phyloP scores from a whole-genome alignment of 495 filamentous ascomycete species.

The Aspergillus haitiensis region DNA sequence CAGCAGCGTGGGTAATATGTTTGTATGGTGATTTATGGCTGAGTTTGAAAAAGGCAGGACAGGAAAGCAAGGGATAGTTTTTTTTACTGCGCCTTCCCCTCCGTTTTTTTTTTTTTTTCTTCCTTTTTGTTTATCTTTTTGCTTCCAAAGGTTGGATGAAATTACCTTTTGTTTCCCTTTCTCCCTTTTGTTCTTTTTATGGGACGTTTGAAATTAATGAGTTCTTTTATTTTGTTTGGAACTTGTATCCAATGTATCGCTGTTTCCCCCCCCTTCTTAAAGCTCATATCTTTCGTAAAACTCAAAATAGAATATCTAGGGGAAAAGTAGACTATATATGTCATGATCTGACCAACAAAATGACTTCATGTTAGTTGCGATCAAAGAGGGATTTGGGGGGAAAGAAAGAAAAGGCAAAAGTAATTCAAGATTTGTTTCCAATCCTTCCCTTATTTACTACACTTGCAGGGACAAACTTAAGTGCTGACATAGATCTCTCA shows the following conservation, averaged over 20 bases:
- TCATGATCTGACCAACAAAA: too few relatives aligned
- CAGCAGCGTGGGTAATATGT: slow-evolving; percentile 2
- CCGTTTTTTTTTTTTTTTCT: too few relatives aligned
- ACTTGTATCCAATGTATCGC: background rate
- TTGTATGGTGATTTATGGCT: background rate
- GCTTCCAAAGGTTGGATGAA: slow-evolving; percentile 2
- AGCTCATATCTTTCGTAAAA: background rate
- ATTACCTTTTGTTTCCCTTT: background rate
- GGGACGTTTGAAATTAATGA: background rate
- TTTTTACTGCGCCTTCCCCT: background rate
- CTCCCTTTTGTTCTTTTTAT: background rate
- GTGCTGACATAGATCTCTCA: slow-evolving; percentile 74
- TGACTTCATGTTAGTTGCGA: too few relatives aligned
- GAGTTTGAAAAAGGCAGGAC: background rate
- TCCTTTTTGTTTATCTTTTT: background rate
- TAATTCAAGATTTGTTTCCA: slow-evolving; percentile 10
- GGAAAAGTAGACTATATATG: background rate
- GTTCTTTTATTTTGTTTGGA: too few relatives aligned
- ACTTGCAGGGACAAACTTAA: slow-evolving; percentile 79
- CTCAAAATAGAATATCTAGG: background rate
- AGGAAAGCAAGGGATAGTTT: slow-evolving; percentile 2
- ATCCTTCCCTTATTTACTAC: slow-evolving; percentile 42
- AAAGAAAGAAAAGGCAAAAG: background rate
- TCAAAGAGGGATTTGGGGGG: too few relatives aligned
- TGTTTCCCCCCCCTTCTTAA: background rate